Conservation (phyloP, 1,284 basidiomycete genomes). For the Stygiomarasmius scandens region DNA sequence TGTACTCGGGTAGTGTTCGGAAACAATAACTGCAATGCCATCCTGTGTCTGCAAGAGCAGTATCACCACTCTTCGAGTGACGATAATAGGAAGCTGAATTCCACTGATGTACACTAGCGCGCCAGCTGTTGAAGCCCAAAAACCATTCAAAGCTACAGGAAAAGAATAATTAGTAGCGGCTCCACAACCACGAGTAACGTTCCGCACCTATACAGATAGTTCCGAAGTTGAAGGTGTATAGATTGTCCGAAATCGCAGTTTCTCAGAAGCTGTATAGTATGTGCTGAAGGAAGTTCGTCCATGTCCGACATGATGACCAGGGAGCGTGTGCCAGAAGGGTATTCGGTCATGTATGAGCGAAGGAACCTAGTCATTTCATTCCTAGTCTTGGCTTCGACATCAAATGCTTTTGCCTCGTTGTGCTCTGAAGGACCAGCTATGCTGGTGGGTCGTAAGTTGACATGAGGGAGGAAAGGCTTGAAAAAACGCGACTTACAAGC, state of each 20-base stretch:
- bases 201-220: slow-evolving; percentile 61
- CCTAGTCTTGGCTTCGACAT: slow-evolving; percentile 40
- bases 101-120: slow-evolving; percentile 57
- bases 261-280: slow-evolving; percentile 59
- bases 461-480: too few species aligned
- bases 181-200: not conserved
- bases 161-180: not conserved
- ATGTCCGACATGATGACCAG: slow-evolving; percentile 71
- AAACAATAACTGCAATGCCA: slow-evolving; percentile 72
- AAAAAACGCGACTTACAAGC: slow-evolving; percentile 35
- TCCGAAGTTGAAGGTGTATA: slow-evolving; percentile 66
- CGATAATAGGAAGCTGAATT: slow-evolving; percentile 43
- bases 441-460: too few species aligned
- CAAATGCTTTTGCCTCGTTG: slow-evolving; percentile 42
- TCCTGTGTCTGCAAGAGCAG: slow-evolving; percentile 61
- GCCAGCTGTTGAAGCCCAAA: slow-evolving; percentile 56
- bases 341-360: slow-evolving; percentile 34
- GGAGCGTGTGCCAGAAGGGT: slow-evolving; percentile 32
- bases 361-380: slow-evolving; percentile 48
- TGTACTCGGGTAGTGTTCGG: slow-evolving; percentile 59
- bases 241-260: slow-evolving; percentile 58
- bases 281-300: slow-evolving; percentile 66
- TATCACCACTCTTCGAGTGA: slow-evolving; percentile 58
- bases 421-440: slow-evolving; percentile 39
- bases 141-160: slow-evolving; percentile 57